Conservation (phyloP, 1,284 basidiomycete species). For the Ceratobasidium papillatum region DNA sequence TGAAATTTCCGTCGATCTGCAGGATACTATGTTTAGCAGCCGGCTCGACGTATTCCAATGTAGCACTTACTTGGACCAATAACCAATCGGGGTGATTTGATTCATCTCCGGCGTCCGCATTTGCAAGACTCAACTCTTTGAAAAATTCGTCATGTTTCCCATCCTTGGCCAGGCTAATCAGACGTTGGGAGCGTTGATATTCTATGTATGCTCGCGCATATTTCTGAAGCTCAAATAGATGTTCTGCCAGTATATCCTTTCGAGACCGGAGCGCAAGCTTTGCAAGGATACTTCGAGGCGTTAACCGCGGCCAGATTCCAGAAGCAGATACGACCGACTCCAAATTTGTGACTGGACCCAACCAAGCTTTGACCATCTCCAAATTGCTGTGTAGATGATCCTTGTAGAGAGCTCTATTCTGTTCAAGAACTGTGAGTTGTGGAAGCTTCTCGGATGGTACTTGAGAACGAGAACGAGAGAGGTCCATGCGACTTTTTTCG, state of each 20-base stretch:
- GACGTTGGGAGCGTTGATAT: neutral
- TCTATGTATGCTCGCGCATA: conserved; percentile 13
- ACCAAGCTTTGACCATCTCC: neutral
- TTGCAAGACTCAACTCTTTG: conserved; percentile 4
- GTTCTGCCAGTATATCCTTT: neutral
- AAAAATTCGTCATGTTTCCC: neutral
- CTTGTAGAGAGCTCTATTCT: neutral
- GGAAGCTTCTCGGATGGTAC: neutral
- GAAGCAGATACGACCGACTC: neutral
- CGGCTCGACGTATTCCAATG: too few species aligned
- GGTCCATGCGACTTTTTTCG: neutral
- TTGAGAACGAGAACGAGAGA: neutral
- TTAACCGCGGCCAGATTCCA: conserved; percentile 26
- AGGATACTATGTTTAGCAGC: neutral
- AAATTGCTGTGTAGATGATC: neutral
- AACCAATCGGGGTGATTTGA: neutral
- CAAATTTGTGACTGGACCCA: neutral
- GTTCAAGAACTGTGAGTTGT: neutral
- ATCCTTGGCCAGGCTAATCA: neutral
- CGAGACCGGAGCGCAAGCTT: neutral
- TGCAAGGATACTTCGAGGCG: conserved; percentile 7
- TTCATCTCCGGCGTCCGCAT: neutral
- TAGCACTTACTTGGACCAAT: conserved; percentile 26
- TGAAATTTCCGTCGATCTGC: too few species aligned
- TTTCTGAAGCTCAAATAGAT: neutral